Conservation (phyloP, 192 early-diverging fungal species). For the Coemansia sp. region DNA sequence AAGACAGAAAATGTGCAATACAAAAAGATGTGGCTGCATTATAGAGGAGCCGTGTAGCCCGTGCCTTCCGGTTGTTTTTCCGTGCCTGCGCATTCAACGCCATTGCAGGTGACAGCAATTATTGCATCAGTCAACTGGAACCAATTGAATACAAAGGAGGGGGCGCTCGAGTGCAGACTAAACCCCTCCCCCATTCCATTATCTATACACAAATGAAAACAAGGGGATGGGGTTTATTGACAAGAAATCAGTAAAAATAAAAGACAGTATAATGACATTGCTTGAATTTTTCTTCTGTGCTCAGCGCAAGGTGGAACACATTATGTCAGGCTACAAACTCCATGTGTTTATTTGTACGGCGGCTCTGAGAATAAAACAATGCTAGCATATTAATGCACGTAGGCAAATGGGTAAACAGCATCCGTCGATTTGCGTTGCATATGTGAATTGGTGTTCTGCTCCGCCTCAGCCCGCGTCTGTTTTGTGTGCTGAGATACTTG, state of each 20-base stretch:
- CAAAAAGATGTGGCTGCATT: slow-evolving; percentile 2
- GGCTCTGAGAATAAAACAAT: slow-evolving; percentile 7
- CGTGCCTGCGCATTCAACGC: background rate
- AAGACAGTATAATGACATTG: background rate
- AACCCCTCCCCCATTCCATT: background rate
- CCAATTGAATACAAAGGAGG: slow-evolving; percentile 2
- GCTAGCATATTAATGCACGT: background rate
- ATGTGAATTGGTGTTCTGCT: background rate
- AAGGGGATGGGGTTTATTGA: background rate
- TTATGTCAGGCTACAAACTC: background rate
- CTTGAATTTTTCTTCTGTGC: background rate
- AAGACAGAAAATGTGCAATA: background rate
- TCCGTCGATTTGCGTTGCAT: background rate
- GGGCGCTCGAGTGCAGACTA: background rate
- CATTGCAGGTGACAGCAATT: background rate
- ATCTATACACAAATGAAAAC: background rate
- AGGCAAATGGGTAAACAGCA: slow-evolving; percentile 4
- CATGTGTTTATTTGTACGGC: background rate
- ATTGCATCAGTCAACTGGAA: background rate
- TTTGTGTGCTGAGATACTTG: slow-evolving; percentile 1
- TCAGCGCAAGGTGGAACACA: background rate
- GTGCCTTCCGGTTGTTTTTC: background rate
- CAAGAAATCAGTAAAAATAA: slow-evolving; percentile 3
- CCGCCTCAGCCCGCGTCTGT: background rate
- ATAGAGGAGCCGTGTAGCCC: background rate